Evolutionary conservation across 2,329 filamentous ascomycete species (phyloP).

Genomic region (Xylariaceae sp.): DNA sequence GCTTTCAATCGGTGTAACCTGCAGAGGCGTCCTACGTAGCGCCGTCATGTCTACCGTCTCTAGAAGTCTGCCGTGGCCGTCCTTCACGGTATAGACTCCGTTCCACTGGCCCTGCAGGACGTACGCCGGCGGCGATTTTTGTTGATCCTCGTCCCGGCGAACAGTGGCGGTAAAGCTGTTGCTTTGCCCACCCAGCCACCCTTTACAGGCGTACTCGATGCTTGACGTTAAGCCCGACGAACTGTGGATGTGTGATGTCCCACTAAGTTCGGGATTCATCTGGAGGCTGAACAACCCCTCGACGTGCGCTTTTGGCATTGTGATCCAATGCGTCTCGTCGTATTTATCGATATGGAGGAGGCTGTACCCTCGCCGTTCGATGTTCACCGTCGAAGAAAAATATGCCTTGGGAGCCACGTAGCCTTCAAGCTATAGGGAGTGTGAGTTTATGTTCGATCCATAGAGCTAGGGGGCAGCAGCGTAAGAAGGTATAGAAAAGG

Average conservation of each 20-base stretch:
- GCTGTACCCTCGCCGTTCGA: slow-evolving; percentile 93
- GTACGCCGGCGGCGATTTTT: slow-evolving; percentile 78
- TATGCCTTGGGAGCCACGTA: slow-evolving; percentile 98
- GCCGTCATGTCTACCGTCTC: slow-evolving; percentile 66
- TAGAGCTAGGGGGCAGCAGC: background rate
- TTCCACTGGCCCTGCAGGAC: slow-evolving; percentile 92
- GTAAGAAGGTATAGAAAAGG: background rate
- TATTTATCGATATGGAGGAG: slow-evolving; percentile 67
- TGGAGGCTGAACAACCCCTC: slow-evolving; percentile 87
- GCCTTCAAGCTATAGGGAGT: slow-evolving; percentile 65
- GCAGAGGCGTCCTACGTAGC: slow-evolving; percentile 68
- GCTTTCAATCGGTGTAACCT: slow-evolving; percentile 72
- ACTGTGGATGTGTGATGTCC: slow-evolving; percentile 82
- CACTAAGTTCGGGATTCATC: slow-evolving; percentile 91
- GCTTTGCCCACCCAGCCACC: slow-evolving; percentile 95
- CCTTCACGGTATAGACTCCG: slow-evolving; percentile 78
- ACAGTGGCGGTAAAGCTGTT: slow-evolving; percentile 83
- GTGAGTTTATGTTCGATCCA: too few species aligned
- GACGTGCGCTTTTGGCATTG: slow-evolving; percentile 88
- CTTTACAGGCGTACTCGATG: slow-evolving; percentile 91
- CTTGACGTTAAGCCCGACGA: slow-evolving; percentile 86
- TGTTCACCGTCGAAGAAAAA: slow-evolving; percentile 90
- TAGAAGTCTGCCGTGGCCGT: slow-evolving; percentile 55
- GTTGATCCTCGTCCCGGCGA: slow-evolving; percentile 68
- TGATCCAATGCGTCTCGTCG: slow-evolving; percentile 74